Conservation (phyloP, 306 rosid species). For the Arachis hypogaea region DNA sequence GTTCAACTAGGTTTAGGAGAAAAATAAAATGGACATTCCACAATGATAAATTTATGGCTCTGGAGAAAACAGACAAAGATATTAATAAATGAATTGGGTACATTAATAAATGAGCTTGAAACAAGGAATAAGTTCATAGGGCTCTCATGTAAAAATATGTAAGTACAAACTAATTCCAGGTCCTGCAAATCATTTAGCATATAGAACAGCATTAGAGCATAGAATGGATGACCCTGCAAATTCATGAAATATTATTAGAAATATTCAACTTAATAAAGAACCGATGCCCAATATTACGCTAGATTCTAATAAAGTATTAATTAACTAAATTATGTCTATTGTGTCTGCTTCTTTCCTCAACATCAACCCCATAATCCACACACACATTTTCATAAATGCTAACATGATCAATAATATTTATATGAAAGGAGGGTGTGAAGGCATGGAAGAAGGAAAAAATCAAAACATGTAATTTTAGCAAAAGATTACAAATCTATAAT, state of each 20-base stretch:
- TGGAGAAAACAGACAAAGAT: background rate
- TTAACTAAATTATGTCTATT: too few relatives aligned
- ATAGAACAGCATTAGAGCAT: slow-evolving; percentile 34
- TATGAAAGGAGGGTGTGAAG: too few relatives aligned
- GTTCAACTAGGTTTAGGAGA: background rate
- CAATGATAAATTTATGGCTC: background rate
- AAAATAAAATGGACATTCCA: background rate
- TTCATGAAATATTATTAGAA: slow-evolving; percentile 23
- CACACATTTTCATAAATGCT: too few relatives aligned
- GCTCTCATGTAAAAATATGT: slow-evolving; percentile 20
- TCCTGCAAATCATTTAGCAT: slow-evolving; percentile 9
- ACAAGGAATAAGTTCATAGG: background rate
- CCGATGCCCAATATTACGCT: background rate
- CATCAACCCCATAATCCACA: too few relatives aligned
- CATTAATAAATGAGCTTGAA: slow-evolving; percentile 9
- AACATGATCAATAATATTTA: too few relatives aligned
- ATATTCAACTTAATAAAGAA: background rate
- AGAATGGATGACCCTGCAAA: slow-evolving; percentile 42
- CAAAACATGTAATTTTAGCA: too few relatives aligned
- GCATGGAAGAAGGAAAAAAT: too few relatives aligned
- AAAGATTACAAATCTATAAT: too few relatives aligned
- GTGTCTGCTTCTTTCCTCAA: too few relatives aligned
- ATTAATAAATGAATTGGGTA: background rate
- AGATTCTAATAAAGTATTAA: too few relatives aligned
- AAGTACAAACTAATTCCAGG: slow-evolving; percentile 30